Evolutionary conservation across 2,329 filamentous ascomycete species (phyloP).

Genomic region (Berkeleyomyces rouxiae): DNA sequence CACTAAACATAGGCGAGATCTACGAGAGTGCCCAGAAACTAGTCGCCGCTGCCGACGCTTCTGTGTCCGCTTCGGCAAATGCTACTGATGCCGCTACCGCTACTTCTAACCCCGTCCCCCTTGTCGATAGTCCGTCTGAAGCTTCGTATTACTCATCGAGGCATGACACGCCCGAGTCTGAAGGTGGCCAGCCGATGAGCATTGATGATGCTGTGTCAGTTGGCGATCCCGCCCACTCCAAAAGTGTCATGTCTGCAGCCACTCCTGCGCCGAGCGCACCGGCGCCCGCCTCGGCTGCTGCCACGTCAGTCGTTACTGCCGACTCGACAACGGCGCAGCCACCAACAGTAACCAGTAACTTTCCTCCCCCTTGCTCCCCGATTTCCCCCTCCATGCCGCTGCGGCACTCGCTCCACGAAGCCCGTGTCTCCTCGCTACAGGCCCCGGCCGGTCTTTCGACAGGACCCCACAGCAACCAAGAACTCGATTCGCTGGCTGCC

Average conservation of each 20-base stretch:
- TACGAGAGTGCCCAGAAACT: constrained; percentile 53
- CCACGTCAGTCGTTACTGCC: constrained; percentile 4
- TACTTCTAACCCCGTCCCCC: constrained; percentile 4
- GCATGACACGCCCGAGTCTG: constrained; percentile 56
- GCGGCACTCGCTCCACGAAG: constrained; percentile 2
- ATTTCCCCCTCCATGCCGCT: constrained; percentile 1
- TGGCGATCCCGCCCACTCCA: constrained; percentile 5
- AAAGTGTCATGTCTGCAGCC: not conserved
- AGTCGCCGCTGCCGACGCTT: constrained; percentile 31
- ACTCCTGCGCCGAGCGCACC: not conserved
- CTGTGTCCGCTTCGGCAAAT: constrained; percentile 27
- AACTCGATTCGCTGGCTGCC: not conserved
- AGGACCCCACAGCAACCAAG: not conserved
- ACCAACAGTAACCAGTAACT: constrained; percentile 12
- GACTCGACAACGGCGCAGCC: constrained; percentile 6
- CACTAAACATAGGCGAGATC: constrained; percentile 57
- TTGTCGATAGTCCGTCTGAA: constrained; percentile 26
- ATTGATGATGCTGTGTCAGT: constrained; percentile 12
- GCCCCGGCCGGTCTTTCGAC: constrained; percentile 1
- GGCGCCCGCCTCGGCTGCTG: not conserved
- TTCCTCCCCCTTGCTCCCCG: constrained; percentile 5
- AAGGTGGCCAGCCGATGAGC: constrained; percentile 15
- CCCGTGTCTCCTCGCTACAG: constrained; percentile 2
- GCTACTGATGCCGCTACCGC: constrained; percentile 37
- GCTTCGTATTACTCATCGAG: constrained; percentile 94